Percentiles rank a stretch among this genome's conserved stretches.
These are phyloP conservation scores for Plasmodium yoelii DNA, from an alignment of 169 alveolate genomes.

Conservation along the genomic window DNA sequence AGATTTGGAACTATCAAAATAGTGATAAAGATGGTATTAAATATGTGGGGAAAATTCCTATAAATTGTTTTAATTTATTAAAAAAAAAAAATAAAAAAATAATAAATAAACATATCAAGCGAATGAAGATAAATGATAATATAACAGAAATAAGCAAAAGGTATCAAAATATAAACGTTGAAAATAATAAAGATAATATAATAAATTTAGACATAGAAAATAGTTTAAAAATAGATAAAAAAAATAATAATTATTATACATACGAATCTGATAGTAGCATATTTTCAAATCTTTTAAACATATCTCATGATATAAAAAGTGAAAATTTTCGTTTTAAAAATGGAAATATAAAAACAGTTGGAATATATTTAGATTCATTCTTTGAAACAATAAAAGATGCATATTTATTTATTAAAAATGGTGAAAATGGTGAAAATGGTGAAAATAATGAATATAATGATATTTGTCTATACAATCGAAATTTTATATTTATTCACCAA, in stretches of 20 bases:
- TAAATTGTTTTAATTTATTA: background rate
- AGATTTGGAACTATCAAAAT: background rate
- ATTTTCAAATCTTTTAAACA: slow-evolving; percentile 17
- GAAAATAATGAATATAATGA: too few species aligned
- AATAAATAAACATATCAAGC: too few species aligned
- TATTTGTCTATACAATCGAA: slow-evolving; percentile 11
- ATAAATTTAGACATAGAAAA: too few species aligned
- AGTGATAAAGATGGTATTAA: background rate
- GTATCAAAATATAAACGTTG: too few species aligned
- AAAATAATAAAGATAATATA: too few species aligned
- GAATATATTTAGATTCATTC: slow-evolving; percentile 31
- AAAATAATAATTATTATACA: too few species aligned
- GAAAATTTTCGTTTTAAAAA: background rate
- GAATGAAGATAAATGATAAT: too few species aligned
- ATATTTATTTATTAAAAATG: slow-evolving; percentile 25
- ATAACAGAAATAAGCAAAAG: too few species aligned
- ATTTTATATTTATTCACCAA: slow-evolving; percentile 31
- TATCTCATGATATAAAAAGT: background rate
- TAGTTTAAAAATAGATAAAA: too few species aligned
- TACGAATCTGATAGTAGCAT: too few species aligned
- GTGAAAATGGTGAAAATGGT: too few species aligned
- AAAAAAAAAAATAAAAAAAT: background rate
- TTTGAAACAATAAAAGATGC: slow-evolving; percentile 55
- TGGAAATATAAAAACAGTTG: slow-evolving; percentile 18
- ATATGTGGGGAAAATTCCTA: background rate